phyloP scores from a whole-genome alignment of 225 moss, liverwort and hornwort genomes.

The Thuidium tamariscinum region DNA sequence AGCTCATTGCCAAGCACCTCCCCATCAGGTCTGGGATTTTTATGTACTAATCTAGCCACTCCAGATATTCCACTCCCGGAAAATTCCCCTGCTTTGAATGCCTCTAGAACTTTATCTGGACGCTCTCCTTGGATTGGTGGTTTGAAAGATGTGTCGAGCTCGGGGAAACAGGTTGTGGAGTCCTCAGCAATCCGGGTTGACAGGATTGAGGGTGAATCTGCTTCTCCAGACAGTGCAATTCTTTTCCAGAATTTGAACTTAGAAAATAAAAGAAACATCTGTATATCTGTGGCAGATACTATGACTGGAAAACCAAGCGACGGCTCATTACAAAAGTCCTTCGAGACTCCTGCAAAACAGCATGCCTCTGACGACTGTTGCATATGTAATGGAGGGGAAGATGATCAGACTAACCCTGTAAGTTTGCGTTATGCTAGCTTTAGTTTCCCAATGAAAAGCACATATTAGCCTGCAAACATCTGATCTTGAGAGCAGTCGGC shows the following conservation, averaged over 20 bases:
- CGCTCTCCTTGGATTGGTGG: conserved; percentile 1
- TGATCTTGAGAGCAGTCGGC: background rate
- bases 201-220: background rate
- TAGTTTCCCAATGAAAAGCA: background rate
- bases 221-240: conserved; percentile 1
- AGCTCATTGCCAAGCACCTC: background rate
- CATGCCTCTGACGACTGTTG: conserved; percentile 46
- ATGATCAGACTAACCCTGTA: conserved; percentile 50
- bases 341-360: background rate
- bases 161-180: background rate
- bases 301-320: background rate
- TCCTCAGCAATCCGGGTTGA: background rate
- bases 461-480: background rate
- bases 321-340: conserved; percentile 11
- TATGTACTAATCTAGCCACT: background rate
- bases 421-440: background rate
- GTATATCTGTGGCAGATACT: conserved; percentile 1
- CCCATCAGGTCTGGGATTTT: conserved; percentile 4
- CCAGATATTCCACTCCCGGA: background rate
- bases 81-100: background rate
- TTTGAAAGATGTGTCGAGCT: background rate
- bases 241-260: background rate
- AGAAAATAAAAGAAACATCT: background rate
- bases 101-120: background rate
- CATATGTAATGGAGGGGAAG: conserved; percentile 75